These are phyloP conservation scores for Plantago elongata DNA, from an alignment of 257 asterid genomes.

Conservation along the genomic window DNA sequence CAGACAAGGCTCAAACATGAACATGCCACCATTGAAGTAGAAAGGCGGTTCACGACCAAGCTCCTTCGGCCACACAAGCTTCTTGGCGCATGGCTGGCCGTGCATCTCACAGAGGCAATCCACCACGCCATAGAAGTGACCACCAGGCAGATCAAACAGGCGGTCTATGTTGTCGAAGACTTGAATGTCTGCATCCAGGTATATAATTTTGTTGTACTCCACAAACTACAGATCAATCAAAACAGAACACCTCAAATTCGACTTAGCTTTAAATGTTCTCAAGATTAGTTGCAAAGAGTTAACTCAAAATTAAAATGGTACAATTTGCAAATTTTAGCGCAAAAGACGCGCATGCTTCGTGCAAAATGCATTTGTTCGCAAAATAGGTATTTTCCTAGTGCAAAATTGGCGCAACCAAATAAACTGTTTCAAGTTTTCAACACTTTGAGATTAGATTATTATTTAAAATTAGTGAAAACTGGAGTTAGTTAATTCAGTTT, in stretches of 20 bases:
- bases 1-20: constrained; percentile 42
- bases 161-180: constrained; percentile 61
- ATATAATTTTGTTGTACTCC: constrained; percentile 58
- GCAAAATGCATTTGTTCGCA: no score
- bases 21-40: constrained; percentile 67
- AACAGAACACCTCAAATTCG: constrained; percentile 3
- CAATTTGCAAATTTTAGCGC: no score
- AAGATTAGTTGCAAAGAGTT: no score
- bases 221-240: constrained; percentile 39
- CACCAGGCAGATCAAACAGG: constrained; percentile 41
- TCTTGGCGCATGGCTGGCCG: constrained; percentile 35
- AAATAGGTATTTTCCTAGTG: no score
- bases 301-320: no score
- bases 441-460: no score
- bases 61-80: constrained; percentile 43
- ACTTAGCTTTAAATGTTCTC: not conserved
- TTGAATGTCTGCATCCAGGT: constrained; percentile 70
- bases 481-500: no score
- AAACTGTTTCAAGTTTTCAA: no score
- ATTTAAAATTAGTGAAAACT: no score
- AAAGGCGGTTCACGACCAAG: constrained; percentile 42
- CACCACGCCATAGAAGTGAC: constrained; percentile 44
- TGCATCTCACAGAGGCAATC: constrained; percentile 49
- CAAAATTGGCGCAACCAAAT: no score
- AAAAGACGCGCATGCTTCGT: no score